These are phyloP conservation scores for Claviceps africana DNA, from an alignment of 2,329 filamentous ascomycete genomes.

Conservation along the genomic window DNA sequence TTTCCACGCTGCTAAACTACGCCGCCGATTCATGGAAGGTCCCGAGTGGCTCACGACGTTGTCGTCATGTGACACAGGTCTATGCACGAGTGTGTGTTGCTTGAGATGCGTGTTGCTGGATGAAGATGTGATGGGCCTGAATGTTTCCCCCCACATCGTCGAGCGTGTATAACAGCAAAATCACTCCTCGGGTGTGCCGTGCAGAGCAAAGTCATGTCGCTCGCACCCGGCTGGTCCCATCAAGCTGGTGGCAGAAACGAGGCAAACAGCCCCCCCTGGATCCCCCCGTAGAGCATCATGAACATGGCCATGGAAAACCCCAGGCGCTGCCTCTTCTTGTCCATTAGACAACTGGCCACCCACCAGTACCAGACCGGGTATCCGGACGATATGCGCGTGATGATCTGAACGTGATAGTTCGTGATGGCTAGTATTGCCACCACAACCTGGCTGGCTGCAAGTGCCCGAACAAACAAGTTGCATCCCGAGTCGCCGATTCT, in stretches of 20 bases:
- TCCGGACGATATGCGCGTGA: conserved; percentile 75
- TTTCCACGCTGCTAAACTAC: not conserved
- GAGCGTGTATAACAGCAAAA: too few species aligned
- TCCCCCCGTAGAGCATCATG: conserved; percentile 67
- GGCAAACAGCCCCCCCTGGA: conserved; percentile 75
- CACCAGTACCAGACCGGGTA: conserved; percentile 86
- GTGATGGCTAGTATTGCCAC: conserved; percentile 60
- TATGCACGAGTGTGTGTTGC: not conserved
- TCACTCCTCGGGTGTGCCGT: too few species aligned
- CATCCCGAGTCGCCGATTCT: conserved; percentile 2
- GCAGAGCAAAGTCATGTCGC: not conserved
- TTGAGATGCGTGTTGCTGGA: too few species aligned
- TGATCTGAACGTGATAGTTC: conserved; percentile 85
- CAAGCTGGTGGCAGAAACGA: conserved; percentile 84
- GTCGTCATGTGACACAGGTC: not conserved
- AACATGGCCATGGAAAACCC: conserved; percentile 39
- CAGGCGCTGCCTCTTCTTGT: conserved; percentile 18
- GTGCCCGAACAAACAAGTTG: conserved; percentile 29
- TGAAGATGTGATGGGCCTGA: too few species aligned
- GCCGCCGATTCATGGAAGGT: not conserved
- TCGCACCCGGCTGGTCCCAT: not conserved
- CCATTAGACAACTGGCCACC: conserved; percentile 40
- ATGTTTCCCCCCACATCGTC: too few species aligned
- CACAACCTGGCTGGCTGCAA: conserved; percentile 60
- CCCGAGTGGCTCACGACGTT: not conserved